These are phyloP conservation scores for Scheffersomyces lignosus DNA, from an alignment of 805 yeast genomes.

Conservation along the genomic window DNA sequence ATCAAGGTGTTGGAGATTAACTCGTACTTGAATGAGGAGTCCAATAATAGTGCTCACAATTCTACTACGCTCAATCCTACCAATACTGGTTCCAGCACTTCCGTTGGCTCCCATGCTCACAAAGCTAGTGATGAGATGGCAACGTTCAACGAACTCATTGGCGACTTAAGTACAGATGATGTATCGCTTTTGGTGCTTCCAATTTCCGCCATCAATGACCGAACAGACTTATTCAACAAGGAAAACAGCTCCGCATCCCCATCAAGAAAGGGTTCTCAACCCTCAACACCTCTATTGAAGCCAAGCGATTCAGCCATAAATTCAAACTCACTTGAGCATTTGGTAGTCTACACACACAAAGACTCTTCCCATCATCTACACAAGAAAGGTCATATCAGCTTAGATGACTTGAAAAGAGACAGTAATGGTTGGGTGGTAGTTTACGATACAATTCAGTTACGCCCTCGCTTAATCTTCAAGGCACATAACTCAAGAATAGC, in stretches of 20 bases:
- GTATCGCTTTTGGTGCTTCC: slow-evolving; percentile 37
- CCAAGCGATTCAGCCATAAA: slow-evolving; percentile 19
- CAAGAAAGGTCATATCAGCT: slow-evolving; percentile 17
- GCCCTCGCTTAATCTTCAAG: slow-evolving; percentile 33
- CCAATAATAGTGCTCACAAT: too few species aligned
- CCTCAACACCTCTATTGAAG: slow-evolving; percentile 10
- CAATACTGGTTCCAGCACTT: background rate
- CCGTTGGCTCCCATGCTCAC: background rate
- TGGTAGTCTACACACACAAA: slow-evolving; percentile 28
- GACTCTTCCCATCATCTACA: slow-evolving; percentile 9
- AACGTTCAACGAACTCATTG: slow-evolving; percentile 25
- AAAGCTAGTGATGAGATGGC: too few species aligned
- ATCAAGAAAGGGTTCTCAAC: slow-evolving; percentile 6
- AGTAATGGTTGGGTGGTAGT: slow-evolving; percentile 40
- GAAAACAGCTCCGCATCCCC: slow-evolving; percentile 5
- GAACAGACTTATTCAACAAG: slow-evolving; percentile 30
- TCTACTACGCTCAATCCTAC: background rate
- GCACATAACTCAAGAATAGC: slow-evolving; percentile 41
- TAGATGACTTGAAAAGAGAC: slow-evolving; percentile 28
- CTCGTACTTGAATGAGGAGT: background rate
- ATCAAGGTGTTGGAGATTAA: slow-evolving; percentile 43
- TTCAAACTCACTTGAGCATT: slow-evolving; percentile 14
- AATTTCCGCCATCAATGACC: slow-evolving; percentile 24
- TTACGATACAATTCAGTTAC: slow-evolving; percentile 37
- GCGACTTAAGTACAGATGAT: slow-evolving; percentile 39